Base-by-base conservation (phyloP, 2,329 filamentous ascomycete genomes). In the Pezicula carpinea region DNA sequence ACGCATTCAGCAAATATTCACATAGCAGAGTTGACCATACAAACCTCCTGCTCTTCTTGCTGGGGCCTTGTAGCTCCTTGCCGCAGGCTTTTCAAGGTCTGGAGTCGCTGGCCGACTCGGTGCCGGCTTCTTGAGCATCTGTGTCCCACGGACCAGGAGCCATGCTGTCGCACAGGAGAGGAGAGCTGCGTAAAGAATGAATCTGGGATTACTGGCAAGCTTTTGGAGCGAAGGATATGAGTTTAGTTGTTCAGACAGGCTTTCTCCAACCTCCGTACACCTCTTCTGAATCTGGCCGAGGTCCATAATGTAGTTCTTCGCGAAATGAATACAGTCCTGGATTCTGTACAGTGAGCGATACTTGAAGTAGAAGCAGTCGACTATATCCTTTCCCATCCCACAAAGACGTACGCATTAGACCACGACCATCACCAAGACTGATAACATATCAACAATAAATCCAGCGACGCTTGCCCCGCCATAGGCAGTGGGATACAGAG, bases 11-110 rank as follows among this genome's bases (percentile, higher is more conserved):
- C 39, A 36, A n/a, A 10, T 31, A 6, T 23, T 15, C 11, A 43
- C 5, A 14, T 33, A 17, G 35, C 18, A n/a, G 6, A 3, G 19
- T 35, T 31, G 6, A 38, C 15, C 18, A 17, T 23, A 50, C 55
- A 14, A 29, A 61, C 62, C 60, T 56, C 62, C 62, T 17, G 60
- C 58, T 44, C 56, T 54, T 48, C 60, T 57, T 23, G 46, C n/a
- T 7, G 56, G 57, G 6, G 55, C 51, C 47, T 63, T 64, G 38
- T 55, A 56, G 8, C 50, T 54, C 34, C 50, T 52, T 17, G 51
- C 43, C 35, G 47, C 48, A n/a, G 53, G 51, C 42, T 61, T 63
- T 46, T 62, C 60, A 41, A 64, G 46, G 40, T 59, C 58, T 34
- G 60, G 59, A 11, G 60, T 63, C 18, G 47, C 34, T 14, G 56